These are phyloP conservation scores for Graphium sp. DNA, from an alignment of 2,329 filamentous ascomycete species.

Conservation along the genomic window DNA sequence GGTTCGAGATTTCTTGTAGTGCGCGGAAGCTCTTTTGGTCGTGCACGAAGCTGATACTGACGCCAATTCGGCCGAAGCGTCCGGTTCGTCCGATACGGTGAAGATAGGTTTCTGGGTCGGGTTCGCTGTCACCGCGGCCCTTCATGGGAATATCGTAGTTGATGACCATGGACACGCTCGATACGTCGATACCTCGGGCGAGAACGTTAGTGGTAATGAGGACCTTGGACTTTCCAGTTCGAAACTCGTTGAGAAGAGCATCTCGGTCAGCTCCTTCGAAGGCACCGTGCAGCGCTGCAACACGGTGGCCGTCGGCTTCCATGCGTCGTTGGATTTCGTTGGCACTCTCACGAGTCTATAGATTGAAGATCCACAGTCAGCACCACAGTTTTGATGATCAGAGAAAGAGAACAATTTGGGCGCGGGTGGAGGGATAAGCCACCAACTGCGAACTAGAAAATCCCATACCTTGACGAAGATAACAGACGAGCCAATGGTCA, in stretches of 20 bases:
- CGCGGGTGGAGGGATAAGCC: constrained; percentile 4
- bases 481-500: constrained; percentile 94
- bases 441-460: neutral
- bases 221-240: constrained; percentile 76
- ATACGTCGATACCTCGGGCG: constrained; percentile 87
- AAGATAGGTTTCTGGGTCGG: constrained; percentile 89
- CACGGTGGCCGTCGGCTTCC: constrained; percentile 76
- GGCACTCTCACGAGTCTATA: constrained; percentile 69
- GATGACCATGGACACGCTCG: constrained; percentile 88
- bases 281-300: constrained; percentile 76
- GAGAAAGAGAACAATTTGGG: no score
- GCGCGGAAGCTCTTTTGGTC: constrained; percentile 68
- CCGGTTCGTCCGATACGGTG: constrained; percentile 96
- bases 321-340: constrained; percentile 73
- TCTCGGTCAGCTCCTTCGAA: constrained; percentile 77
- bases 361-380: neutral
- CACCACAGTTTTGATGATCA: no score
- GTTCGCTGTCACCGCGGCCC: constrained; percentile 59
- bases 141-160: constrained; percentile 84
- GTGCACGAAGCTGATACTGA: constrained; percentile 88
- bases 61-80: constrained; percentile 89
- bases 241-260: constrained; percentile 70
- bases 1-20: constrained; percentile 61
- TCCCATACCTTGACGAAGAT: constrained; percentile 77
- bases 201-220: constrained; percentile 96